Percentiles rank a stretch among this genome's conserved stretches.
Conservation (phyloP, 2,329 filamentous ascomycete genomes). For the Claviceps purpurea region DNA sequence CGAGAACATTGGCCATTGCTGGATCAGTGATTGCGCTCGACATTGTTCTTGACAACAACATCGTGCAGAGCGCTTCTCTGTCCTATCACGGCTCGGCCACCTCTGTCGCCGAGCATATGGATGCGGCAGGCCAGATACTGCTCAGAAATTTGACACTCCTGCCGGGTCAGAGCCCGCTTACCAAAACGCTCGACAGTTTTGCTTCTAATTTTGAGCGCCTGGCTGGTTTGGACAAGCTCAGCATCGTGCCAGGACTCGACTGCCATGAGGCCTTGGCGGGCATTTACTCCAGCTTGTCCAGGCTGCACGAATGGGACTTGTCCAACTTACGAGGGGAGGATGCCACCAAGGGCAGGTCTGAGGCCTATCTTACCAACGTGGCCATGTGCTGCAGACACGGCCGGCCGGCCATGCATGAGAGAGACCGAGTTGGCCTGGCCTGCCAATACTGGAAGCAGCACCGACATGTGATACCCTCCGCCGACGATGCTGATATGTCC, state of each 20-base stretch:
- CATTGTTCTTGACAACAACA: conserved; percentile 46
- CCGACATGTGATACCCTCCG: conserved; percentile 30
- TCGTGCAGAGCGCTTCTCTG: conserved; percentile 49
- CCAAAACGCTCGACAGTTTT: conserved; percentile 58
- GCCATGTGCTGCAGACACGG: conserved; percentile 60
- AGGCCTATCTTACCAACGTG: conserved; percentile 37
- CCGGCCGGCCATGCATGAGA: conserved; percentile 55
- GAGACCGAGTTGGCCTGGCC: conserved; percentile 52
- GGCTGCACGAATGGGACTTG: conserved; percentile 59
- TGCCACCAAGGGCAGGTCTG: conserved; percentile 28
- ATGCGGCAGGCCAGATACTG: conserved; percentile 51
- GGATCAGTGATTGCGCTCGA: conserved; percentile 48
- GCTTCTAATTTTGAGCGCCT: conserved; percentile 58
- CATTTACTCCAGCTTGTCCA: conserved; percentile 55
- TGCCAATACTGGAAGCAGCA: conserved; percentile 67
- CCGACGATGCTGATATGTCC: conserved; percentile 18
- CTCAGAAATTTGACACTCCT: conserved; percentile 48
- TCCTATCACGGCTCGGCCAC: conserved; percentile 46
- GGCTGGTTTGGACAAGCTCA: conserved; percentile 57
- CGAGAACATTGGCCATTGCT: conserved; percentile 46
- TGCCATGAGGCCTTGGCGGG: conserved; percentile 67
- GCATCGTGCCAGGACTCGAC: conserved; percentile 53
- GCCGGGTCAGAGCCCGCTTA: conserved; percentile 49
- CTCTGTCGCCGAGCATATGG: conserved; percentile 45
- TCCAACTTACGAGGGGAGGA: conserved; percentile 39